phyloP scores from a whole-genome alignment of 371 early-diverging fungal species.

The Rhizomucor miehei region DNA sequence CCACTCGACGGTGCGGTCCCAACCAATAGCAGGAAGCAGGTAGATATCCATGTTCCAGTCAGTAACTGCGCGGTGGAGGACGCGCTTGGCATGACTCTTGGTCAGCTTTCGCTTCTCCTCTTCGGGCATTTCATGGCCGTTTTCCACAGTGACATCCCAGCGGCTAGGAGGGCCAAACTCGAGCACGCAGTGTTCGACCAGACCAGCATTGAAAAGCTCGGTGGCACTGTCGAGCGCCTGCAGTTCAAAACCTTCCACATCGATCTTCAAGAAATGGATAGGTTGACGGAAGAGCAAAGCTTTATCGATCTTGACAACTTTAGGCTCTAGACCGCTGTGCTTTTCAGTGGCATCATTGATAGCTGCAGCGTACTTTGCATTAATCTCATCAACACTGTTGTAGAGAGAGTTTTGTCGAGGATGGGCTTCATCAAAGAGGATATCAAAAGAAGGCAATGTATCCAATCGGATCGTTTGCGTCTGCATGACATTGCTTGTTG shows the following conservation, averaged over 20 bases:
- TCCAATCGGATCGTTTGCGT: constrained; percentile 49
- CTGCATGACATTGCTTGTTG: constrained; percentile 11
- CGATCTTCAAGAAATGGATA: constrained; percentile 49
- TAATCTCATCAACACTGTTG: constrained; percentile 23
- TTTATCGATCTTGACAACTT: constrained; percentile 16
- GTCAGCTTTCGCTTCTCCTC: constrained; percentile 21
- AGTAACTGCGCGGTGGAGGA: constrained; percentile 11
- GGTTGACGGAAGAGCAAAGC: constrained; percentile 31
- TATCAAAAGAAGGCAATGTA: constrained; percentile 28
- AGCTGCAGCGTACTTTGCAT: constrained; percentile 21
- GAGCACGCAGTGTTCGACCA: constrained; percentile 40
- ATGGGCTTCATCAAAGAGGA: constrained; percentile 19
- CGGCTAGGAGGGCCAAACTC: constrained; percentile 47
- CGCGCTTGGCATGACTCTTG: constrained; percentile 9
- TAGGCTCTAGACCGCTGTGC: background rate
- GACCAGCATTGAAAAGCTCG: constrained; percentile 29
- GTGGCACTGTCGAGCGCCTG: constrained; percentile 38
- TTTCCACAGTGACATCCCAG: constrained; percentile 40
- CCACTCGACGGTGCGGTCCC: constrained; percentile 34
- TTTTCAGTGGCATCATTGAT: constrained; percentile 9
- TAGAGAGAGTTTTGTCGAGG: constrained; percentile 3
- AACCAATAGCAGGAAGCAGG: constrained; percentile 39
- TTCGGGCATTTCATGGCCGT: constrained; percentile 2
- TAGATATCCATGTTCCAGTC: constrained; percentile 43
- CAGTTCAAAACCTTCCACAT: constrained; percentile 49